Evolutionary conservation across 2,329 filamentous ascomycete species (phyloP).

Genomic region (Dactylellina drechsleri): DNA sequence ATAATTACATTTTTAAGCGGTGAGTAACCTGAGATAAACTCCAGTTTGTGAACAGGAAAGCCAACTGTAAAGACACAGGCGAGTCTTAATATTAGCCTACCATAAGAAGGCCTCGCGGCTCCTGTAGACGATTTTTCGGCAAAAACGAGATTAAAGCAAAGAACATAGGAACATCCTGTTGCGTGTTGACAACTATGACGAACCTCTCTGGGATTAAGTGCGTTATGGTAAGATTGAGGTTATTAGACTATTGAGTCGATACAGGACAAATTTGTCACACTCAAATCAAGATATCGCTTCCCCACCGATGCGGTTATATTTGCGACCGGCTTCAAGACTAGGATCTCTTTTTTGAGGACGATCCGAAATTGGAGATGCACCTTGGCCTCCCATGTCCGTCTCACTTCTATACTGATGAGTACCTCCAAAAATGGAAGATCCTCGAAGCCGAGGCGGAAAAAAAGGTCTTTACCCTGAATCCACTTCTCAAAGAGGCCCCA

Average conservation of each 20-base stretch:
- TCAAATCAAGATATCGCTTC: constrained; percentile 14
- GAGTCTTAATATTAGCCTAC: no score
- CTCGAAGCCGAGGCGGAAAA: constrained; percentile 29
- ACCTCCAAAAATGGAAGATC: constrained; percentile 22
- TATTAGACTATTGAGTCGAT: constrained; percentile 24
- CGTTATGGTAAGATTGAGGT: constrained; percentile 24
- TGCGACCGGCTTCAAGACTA: constrained; percentile 23
- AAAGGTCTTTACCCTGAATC: constrained; percentile 15
- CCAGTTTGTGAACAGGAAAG: no score
- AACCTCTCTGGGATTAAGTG: constrained; percentile 7
- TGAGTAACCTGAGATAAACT: no score
- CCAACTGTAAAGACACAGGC: no score
- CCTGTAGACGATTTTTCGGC: no score
- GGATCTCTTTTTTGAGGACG: constrained; percentile 19
- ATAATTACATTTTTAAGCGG: no score
- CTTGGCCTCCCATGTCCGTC: constrained; percentile 11
- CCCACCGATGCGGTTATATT: constrained; percentile 25
- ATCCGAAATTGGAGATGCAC: constrained; percentile 8
- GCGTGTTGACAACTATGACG: constrained; percentile 19
- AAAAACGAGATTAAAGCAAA: no score
- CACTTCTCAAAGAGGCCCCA: constrained; percentile 18
- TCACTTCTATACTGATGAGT: constrained; percentile 13
- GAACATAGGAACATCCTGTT: constrained; percentile 16
- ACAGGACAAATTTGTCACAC: neutral
- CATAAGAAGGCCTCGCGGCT: no score